Evolutionary conservation across 2,329 filamentous ascomycete genomes (phyloP).

Genomic region (Arthroderma sp.): DNA sequence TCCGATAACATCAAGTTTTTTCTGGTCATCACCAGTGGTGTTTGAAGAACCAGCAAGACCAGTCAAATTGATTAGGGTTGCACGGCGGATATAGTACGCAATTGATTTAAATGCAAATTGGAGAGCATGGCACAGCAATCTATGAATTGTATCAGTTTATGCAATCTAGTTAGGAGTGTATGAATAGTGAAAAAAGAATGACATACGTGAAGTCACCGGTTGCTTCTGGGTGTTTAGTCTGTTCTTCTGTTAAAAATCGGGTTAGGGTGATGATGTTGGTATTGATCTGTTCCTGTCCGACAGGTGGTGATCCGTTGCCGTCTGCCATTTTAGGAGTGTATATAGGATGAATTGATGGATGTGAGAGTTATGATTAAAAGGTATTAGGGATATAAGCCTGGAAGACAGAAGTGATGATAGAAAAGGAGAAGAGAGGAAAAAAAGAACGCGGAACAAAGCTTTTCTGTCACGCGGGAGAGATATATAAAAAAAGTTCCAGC

Average conservation of each 20-base stretch:
- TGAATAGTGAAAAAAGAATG: background rate
- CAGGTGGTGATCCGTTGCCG: slow-evolving; percentile 38
- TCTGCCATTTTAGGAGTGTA: slow-evolving; percentile 23
- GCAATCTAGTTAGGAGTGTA: background rate
- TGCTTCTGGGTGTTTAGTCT: slow-evolving; percentile 81
- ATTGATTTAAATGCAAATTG: slow-evolving; percentile 99
- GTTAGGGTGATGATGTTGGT: slow-evolving; percentile 93
- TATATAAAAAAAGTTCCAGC: background rate
- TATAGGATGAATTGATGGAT: background rate
- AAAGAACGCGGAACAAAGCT: background rate
- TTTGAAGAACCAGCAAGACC: slow-evolving; percentile 92
- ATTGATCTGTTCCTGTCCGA: slow-evolving; percentile 67
- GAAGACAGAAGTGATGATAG: background rate
- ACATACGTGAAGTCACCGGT: slow-evolving; percentile 96
- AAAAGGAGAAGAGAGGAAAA: background rate
- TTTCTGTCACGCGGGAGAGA: too few species aligned
- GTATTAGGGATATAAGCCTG: too few species aligned
- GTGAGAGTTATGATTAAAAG: background rate
- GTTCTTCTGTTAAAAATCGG: slow-evolving; percentile 90
- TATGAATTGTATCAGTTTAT: slow-evolving; percentile 25
- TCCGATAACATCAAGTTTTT: slow-evolving; percentile 98
- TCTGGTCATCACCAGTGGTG: slow-evolving; percentile 92
- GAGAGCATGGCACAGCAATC: slow-evolving; percentile 88
- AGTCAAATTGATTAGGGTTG: slow-evolving; percentile 86
- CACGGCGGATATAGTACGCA: slow-evolving; percentile 95